phyloP scores from a whole-genome alignment of 2,329 filamentous ascomycete species.

The Botrytis paeoniae region DNA sequence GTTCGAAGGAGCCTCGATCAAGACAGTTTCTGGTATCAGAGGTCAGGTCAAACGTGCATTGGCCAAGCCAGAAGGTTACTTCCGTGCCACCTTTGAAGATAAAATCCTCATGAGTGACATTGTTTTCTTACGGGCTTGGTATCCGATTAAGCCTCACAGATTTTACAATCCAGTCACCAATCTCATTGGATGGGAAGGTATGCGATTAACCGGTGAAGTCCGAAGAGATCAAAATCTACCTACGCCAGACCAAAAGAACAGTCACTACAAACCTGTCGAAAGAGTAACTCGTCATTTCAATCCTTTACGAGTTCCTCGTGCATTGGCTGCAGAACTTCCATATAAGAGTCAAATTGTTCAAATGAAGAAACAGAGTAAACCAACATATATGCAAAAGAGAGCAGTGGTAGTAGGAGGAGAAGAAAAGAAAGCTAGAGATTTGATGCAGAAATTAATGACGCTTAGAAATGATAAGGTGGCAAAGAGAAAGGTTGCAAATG shows the following conservation, averaged over 20 bases:
- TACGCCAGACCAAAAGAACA: slow-evolving; percentile 80
- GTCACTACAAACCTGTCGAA: slow-evolving; percentile 71
- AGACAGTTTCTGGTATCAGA: slow-evolving; percentile 90
- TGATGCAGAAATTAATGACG: slow-evolving; percentile 91
- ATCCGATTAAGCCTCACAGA: slow-evolving; percentile 87
- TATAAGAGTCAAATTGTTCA: slow-evolving; percentile 87
- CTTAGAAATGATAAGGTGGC: slow-evolving; percentile 86
- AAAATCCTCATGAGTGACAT: slow-evolving; percentile 97
- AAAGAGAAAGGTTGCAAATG: slow-evolving; percentile 80
- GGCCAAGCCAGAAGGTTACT: slow-evolving; percentile 89
- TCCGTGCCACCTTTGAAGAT: slow-evolving; percentile 97
- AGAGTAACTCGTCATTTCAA: slow-evolving; percentile 74
- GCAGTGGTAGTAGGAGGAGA: slow-evolving; percentile 83
- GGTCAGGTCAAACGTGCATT: slow-evolving; percentile 97
- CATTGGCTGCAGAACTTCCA: slow-evolving; percentile 78
- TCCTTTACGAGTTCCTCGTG: slow-evolving; percentile 66
- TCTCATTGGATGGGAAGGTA: slow-evolving; percentile 83
- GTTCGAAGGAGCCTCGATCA: slow-evolving; percentile 93
- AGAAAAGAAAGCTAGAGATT: slow-evolving; percentile 81
- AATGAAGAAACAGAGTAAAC: slow-evolving; percentile 74
- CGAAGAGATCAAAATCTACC: slow-evolving; percentile 71
- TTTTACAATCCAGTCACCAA: slow-evolving; percentile 98
- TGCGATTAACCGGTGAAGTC: slow-evolving; percentile 92
- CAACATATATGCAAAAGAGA: slow-evolving; percentile 92
- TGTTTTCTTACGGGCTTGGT: slow-evolving; percentile 95